phyloP scores from a whole-genome alignment of 805 yeast species.

The Yarrowia keelungensis region DNA sequence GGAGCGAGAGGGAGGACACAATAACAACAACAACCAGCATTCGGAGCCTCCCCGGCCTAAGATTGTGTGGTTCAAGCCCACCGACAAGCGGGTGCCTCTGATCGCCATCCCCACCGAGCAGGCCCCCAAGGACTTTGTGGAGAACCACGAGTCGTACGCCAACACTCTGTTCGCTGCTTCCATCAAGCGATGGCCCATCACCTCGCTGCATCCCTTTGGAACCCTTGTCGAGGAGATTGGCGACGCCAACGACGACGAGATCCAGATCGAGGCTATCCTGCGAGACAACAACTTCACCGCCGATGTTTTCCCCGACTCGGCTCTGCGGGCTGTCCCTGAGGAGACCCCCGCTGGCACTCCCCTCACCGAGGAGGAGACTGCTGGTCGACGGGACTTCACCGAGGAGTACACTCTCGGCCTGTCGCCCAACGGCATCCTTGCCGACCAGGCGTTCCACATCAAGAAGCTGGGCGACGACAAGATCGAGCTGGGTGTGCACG shows the following conservation, averaged over 20 bases:
- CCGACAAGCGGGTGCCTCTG: conserved; percentile 95
- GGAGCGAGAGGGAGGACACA: conserved; percentile 47
- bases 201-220: conserved; percentile 97
- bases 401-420: conserved; percentile 68
- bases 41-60: conserved; percentile 64
- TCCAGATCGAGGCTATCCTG: conserved; percentile 86
- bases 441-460: conserved; percentile 86
- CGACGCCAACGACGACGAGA: conserved; percentile 71
- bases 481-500: conserved; percentile 85
- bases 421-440: conserved; percentile 61
- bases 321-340: conserved; percentile 42
- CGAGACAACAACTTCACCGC: conserved; percentile 64
- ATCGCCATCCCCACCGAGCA: conserved; percentile 99
- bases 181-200: conserved; percentile 98
- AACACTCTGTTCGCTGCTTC: conserved; percentile 90
- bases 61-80: conserved; percentile 98
- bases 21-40: conserved; percentile 53
- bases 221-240: conserved; percentile 89
- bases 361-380: conserved; percentile 44
- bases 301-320: conserved; percentile 54
- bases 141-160: conserved; percentile 82
- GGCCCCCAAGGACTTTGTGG: conserved; percentile 95
- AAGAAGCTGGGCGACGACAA: conserved; percentile 63
- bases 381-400: conserved; percentile 60
- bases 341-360: conserved; percentile 38